phyloP scores from a whole-genome alignment of 495 filamentous ascomycete species.

The Bathelium albidoporum region DNA sequence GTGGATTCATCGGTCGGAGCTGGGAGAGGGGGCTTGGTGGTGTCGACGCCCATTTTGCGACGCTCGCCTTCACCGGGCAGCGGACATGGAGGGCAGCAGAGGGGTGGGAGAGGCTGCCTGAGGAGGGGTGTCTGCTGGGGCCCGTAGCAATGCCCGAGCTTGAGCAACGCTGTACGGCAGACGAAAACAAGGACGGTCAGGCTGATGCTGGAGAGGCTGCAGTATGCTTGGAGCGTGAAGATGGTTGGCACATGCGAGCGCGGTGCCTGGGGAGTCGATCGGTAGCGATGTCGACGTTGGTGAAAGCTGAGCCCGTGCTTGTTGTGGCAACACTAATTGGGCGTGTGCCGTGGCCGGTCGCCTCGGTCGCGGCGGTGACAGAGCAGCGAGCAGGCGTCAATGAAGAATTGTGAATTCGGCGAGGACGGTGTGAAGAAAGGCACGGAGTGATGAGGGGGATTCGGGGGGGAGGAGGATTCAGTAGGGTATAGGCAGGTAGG shows the following conservation, averaged over 20 bases:
- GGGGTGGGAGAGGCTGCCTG: not conserved
- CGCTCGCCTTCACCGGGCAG: not conserved
- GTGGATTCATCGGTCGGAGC: conserved; percentile 24
- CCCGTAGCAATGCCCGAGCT: not conserved
- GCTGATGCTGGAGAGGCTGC: no score
- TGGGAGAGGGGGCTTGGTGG: conserved; percentile 29
- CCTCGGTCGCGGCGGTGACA: not conserved
- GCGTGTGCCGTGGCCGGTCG: not conserved
- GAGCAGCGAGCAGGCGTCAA: no score
- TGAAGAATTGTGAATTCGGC: no score
- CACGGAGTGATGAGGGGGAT: not conserved
- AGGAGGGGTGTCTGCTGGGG: not conserved
- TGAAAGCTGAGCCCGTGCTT: not conserved
- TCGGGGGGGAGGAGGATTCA: not conserved
- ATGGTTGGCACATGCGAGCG: not conserved
- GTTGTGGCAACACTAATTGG: conserved; percentile 1
- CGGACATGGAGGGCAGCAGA: not conserved
- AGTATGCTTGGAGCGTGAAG: not conserved
- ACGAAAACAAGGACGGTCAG: no score
- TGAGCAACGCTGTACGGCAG: not conserved
- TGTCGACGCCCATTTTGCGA: conserved; percentile 27
- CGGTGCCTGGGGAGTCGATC: not conserved
- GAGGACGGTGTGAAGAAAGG: not conserved
- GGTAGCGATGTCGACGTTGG: not conserved
- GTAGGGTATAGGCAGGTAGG: not conserved